Base-by-base conservation (phyloP, 208 protist species). In the Trypanosoma theileri region DNA sequence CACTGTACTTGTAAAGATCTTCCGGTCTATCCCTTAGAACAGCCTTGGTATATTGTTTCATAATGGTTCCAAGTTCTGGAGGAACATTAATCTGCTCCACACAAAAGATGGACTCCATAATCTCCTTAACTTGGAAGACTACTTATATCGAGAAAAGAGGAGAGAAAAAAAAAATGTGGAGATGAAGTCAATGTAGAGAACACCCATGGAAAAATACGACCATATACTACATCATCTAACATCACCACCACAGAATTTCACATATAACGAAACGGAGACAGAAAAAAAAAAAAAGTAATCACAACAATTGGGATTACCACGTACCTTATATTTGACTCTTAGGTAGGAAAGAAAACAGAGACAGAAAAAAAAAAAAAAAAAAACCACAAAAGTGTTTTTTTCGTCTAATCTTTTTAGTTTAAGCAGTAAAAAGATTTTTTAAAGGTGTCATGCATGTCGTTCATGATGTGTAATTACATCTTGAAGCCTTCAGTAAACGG, bases 31-130 rank as follows among this genome's bases (percentile, higher is more conserved):
- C 89, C 9, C 91, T 80, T 11, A 97, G 79, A 3, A 96, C 86
- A 45, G 90, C 92, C 45, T 97, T 97, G 3, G 92, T 96, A 77
- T 95, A 97, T 63, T 97, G 90, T 67, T 95, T 97, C 84, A 97
- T 90, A 41, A 97, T 91, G 17, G 90, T 92, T 26, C 88, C 92
- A 46, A 97, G 69, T 61, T 97, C 90, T 3, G 86, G 81, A 24
- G 92, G 92, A 41, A 97, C 85, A 64, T 92, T 86, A 3, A 97
- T 80, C 50, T 97, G 92, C 26, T 97, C 90, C 57, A 86, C 86
- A 50, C 86, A 93, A 68, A 92, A 97, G 75, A 97, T 94, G 1
- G 88, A 80, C 59, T 96, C 91, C 88, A 94, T 95, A 58, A 58
- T 82, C 45, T 35, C 22, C 8, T 28, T 57, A 12, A 46, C 14